phyloP scores from a whole-genome alignment of 2,329 filamentous ascomycete species.

The Phyllosticta paracitricarpa region DNA sequence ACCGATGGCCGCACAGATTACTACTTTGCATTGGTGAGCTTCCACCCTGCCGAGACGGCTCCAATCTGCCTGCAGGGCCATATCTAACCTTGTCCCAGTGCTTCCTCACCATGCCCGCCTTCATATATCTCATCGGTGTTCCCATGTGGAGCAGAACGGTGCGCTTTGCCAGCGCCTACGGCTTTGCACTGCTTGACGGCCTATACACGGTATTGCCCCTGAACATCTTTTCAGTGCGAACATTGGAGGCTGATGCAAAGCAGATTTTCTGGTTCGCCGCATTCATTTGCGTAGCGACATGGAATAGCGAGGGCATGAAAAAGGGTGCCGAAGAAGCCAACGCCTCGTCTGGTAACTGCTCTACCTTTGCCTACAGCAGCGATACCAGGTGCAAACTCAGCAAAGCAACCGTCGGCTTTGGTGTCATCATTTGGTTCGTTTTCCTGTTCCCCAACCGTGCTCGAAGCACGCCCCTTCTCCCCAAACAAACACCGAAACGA shows the following conservation, averaged over 20 bases:
- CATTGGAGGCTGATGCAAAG: conserved; percentile 2
- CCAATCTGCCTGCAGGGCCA: not conserved
- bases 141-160: conserved; percentile 51
- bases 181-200: conserved; percentile 46
- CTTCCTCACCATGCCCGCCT: conserved; percentile 47
- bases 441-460: not conserved
- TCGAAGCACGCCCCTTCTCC: not conserved
- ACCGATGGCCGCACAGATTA: conserved; percentile 46
- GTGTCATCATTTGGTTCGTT: conserved; percentile 47
- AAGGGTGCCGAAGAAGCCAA: conserved; percentile 37
- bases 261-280: conserved; percentile 49
- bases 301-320: conserved; percentile 45
- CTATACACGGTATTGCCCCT: conserved; percentile 31
- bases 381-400: conserved; percentile 47
- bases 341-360: conserved; percentile 38
- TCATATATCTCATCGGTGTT: conserved; percentile 50
- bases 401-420: conserved; percentile 46
- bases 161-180: conserved; percentile 50
- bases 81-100: conserved; percentile 35
- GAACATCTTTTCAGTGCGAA: not conserved
- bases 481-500: not conserved
- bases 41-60: not conserved
- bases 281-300: conserved; percentile 46
- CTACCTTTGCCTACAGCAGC: conserved; percentile 45
- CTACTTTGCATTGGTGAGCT: conserved; percentile 48